Conservation (phyloP, 768 basidiomycete species). For the Galerina marginata region DNA sequence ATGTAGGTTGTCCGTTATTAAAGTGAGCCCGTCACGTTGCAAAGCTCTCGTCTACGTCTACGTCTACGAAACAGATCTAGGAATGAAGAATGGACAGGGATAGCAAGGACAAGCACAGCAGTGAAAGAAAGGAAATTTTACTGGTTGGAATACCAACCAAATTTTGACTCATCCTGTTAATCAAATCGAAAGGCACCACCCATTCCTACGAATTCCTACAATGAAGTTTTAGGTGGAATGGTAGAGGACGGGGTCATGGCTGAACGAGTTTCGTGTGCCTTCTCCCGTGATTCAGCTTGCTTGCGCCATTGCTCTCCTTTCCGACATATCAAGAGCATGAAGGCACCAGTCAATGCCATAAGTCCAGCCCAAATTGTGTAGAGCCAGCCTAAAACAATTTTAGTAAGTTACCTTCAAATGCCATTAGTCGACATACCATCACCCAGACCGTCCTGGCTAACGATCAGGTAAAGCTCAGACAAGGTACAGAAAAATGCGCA, state of each 20-base stretch:
- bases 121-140: too few species aligned
- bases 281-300: constrained; percentile 50
- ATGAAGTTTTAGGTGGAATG: neutral
- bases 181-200: too few species aligned
- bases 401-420: neutral
- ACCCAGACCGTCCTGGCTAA: constrained; percentile 61
- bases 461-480: neutral
- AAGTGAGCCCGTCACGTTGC: too few species aligned
- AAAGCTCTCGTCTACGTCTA: too few species aligned
- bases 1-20: too few species aligned
- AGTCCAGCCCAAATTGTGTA: constrained; percentile 69
- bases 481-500: constrained; percentile 27
- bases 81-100: too few species aligned
- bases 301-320: constrained; percentile 68
- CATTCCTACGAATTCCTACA: too few species aligned
- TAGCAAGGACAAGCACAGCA: too few species aligned
- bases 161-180: too few species aligned
- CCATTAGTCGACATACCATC: constrained; percentile 56
- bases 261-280: neutral
- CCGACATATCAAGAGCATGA: constrained; percentile 64
- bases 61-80: too few species aligned
- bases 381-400: constrained; percentile 49
- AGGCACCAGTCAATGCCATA: constrained; percentile 53
- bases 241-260: constrained; percentile 2
- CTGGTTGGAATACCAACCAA: too few species aligned